Percentiles rank a stretch among this genome's conserved stretches.
Evolutionary conservation across 768 basidiomycete genomes (phyloP).

Genomic region (Leccinum obscurum): DNA sequence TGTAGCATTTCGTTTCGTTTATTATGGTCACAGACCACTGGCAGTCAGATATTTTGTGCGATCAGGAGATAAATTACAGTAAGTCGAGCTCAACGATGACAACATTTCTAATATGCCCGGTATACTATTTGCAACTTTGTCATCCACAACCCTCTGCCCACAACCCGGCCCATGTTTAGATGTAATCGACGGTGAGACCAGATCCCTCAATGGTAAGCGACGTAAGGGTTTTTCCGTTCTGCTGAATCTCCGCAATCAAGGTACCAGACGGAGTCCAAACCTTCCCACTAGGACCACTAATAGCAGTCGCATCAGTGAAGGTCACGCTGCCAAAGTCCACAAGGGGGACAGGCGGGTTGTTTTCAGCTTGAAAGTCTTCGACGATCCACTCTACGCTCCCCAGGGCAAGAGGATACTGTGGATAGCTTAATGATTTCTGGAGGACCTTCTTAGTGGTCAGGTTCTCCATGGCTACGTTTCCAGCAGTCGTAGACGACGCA

Average conservation of each 20-base stretch:
- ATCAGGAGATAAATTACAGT: too few relatives aligned
- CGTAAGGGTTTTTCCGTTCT: constrained; percentile 12
- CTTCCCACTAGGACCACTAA: constrained; percentile 2
- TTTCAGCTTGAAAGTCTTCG: constrained; percentile 16
- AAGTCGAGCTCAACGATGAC: background rate
- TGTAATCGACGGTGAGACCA: constrained; percentile 9
- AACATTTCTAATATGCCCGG: background rate
- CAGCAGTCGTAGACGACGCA: constrained; percentile 21
- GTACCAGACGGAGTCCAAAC: constrained; percentile 15
- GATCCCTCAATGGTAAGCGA: constrained; percentile 5
- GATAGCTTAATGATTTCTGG: constrained; percentile 7
- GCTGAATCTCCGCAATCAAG: constrained; percentile 12
- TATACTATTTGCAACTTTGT: background rate
- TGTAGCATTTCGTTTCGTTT: background rate
- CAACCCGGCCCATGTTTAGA: background rate
- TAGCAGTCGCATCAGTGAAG: constrained; percentile 15
- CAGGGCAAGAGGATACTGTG: constrained; percentile 13
- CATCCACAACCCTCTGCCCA: background rate
- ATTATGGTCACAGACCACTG: background rate
- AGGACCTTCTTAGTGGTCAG: constrained; percentile 15
- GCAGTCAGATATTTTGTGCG: background rate
- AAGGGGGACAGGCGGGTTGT: constrained; percentile 5
- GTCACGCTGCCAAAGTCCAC: constrained; percentile 23
- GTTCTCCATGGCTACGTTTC: constrained; percentile 21
- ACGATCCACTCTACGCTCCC: constrained; percentile 27